phyloP scores from a whole-genome alignment of 371 early-diverging fungal species.

The Massospora cicadina region DNA sequence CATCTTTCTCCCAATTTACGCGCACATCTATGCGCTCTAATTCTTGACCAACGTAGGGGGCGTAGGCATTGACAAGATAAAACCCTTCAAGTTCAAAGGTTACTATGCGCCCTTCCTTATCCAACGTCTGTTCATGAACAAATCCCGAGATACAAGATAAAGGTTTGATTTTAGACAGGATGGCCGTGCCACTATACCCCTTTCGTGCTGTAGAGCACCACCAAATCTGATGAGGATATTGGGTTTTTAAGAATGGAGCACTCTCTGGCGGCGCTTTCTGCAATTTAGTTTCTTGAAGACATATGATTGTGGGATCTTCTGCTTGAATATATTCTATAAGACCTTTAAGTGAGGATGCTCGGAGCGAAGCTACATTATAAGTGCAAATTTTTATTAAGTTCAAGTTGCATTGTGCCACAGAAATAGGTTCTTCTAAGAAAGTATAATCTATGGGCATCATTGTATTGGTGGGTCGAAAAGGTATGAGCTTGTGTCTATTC shows the following conservation, averaged over 20 bases:
- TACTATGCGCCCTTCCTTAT: conserved; percentile 57
- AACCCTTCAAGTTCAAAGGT: conserved; percentile 43
- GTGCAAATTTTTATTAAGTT: conserved; percentile 42
- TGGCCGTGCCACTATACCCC: conserved; percentile 63
- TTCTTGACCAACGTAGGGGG: conserved; percentile 67
- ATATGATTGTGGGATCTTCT: conserved; percentile 70
- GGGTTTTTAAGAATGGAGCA: conserved; percentile 29
- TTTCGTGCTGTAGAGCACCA: conserved; percentile 43
- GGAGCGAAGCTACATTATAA: conserved; percentile 63
- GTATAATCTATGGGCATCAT: not conserved
- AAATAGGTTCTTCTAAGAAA: not conserved
- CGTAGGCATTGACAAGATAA: conserved; percentile 54
- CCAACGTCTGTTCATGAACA: conserved; percentile 24
- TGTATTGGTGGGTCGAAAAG: not conserved
- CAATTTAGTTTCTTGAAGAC: conserved; percentile 75
- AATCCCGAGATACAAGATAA: conserved; percentile 37
- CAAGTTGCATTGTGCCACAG: not conserved
- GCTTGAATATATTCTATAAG: conserved; percentile 52
- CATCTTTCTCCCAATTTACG: conserved; percentile 40
- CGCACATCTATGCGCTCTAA: conserved; percentile 43
- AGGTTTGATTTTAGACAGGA: conserved; percentile 66
- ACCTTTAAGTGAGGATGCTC: conserved; percentile 61
- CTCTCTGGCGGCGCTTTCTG: conserved; percentile 9
- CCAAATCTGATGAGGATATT: conserved; percentile 56
- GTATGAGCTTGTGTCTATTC: too few relatives aligned